phyloP scores from a whole-genome alignment of 352 stramenopile species.

The Phytophthora fragariae region DNA sequence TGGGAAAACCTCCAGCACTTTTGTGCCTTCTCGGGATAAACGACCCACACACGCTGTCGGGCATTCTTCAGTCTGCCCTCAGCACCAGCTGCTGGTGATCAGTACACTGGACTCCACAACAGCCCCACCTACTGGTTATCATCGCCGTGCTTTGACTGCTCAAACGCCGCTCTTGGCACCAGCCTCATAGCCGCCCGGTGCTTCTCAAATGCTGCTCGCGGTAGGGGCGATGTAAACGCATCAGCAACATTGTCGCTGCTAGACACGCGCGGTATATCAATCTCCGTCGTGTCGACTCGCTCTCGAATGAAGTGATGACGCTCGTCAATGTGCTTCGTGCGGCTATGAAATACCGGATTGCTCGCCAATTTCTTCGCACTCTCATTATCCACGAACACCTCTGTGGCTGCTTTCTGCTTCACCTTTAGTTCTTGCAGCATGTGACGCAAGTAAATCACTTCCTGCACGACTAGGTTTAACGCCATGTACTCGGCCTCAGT shows the following conservation, averaged over 20 bases:
- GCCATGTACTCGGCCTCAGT: constrained; percentile 33
- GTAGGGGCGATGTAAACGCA: constrained; percentile 30
- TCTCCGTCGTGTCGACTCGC: constrained; percentile 18
- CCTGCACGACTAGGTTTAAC: constrained; percentile 26
- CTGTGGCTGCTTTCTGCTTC: constrained; percentile 1
- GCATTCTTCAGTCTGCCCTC: neutral
- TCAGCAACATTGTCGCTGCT: constrained; percentile 32
- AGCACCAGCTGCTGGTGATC: neutral
- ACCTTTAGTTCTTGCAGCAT: constrained; percentile 27
- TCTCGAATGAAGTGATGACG: constrained; percentile 20
- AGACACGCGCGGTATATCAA: constrained; percentile 21
- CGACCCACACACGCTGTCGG: neutral
- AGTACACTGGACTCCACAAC: neutral
- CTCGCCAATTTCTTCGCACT: constrained; percentile 33
- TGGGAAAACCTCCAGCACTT: neutral
- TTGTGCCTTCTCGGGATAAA: neutral
- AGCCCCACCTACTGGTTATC: neutral
- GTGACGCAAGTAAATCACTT: constrained; percentile 27
- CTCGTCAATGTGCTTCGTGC: constrained; percentile 35
- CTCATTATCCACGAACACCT: constrained; percentile 28
- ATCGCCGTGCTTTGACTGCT: neutral
- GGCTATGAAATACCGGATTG: constrained; percentile 27
- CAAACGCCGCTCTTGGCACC: neutral
- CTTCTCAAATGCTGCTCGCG: constrained; percentile 25
- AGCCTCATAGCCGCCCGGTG: constrained; percentile 11